Conservation (phyloP, 768 basidiomycete species). For the Gloeopeniophorella convolvens region DNA sequence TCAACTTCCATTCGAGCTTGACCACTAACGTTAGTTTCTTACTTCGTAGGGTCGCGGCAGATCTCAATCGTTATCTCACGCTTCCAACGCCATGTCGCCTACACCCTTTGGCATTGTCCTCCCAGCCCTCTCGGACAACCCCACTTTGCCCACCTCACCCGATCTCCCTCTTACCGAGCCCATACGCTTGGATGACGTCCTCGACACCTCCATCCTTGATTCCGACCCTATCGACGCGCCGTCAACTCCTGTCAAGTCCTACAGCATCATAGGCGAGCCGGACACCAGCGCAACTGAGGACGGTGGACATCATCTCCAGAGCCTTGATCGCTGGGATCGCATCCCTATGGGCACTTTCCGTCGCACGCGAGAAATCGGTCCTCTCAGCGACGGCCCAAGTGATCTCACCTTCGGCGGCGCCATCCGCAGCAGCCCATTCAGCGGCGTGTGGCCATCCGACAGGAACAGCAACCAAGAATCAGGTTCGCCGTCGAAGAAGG, state of each 20-base stretch:
- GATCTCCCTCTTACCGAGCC: conserved; percentile 32
- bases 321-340: conserved; percentile 63
- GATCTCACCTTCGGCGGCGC: conserved; percentile 16
- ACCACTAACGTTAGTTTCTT: conserved; percentile 21
- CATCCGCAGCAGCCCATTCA: conserved; percentile 18
- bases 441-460: conserved; percentile 21
- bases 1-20: neutral
- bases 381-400: conserved; percentile 10
- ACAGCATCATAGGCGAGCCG: conserved; percentile 18
- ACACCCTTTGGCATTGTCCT: conserved; percentile 25
- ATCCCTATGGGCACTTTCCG: conserved; percentile 71
- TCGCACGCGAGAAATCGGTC: conserved; percentile 42
- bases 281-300: conserved; percentile 17
- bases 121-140: conserved; percentile 23
- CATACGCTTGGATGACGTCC: conserved; percentile 67
- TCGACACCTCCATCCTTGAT: conserved; percentile 67
- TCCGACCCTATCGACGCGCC: conserved; percentile 36
- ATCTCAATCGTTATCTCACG: conserved; percentile 26
- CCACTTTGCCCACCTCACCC: conserved; percentile 32
- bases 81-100: conserved; percentile 29
- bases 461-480: conserved; percentile 17
- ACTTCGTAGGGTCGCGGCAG: conserved; percentile 28
- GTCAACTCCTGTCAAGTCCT: conserved; percentile 2
- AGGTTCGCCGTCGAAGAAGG: conserved; percentile 24
- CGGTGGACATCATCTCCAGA: conserved; percentile 39